Base-by-base conservation (phyloP, 2,329 filamentous ascomycete genomes). In the Nigrospora sphaerica region DNA sequence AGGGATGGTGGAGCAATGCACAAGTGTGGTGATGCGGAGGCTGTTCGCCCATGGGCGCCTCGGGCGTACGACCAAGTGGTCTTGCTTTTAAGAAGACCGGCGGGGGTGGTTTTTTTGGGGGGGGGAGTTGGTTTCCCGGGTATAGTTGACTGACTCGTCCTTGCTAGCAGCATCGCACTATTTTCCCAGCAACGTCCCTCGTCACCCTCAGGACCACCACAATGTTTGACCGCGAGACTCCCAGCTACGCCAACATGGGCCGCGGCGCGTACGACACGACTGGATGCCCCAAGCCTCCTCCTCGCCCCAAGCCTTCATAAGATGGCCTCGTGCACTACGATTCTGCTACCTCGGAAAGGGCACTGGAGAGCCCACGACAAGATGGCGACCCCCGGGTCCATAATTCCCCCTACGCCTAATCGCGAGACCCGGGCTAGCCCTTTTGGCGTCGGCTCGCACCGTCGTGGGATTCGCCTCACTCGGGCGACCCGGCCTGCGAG, bases 231-330 rank as follows among this genome's bases (percentile, higher is more conserved):
- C 57, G 55, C 53, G 61, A 61, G 42, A 51, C 53, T 44, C 54
- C 53, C 51, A 55, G 38, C 34, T 47, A 58, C 54, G 51, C 59
- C 46, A 63, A 63, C 55, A 64, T 64, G 62, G 62, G 62, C 52
- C 61, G 62, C 38, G 62, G 62, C 40, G 62, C 62, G 50, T 64
- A 64, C 39, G 62, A 64, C 49, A 63, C 61, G 48, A 64, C 62
- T 40, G 62, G 62, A 49, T 60, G 62, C 36, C 60, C 61, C 38
- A 64, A 64, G 54, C 62, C 62, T 46, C 60, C 61, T 32, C 59
- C 60, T 40, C 55, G 54, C 46, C 60, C 61, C 16, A 61, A 61
- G 60, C 61, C 60, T 35, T 55, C 47, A 58, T 63, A 62, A 62
- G 47, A 17, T 37, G 33, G 17, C 28, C 42, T 6, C 34, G 34